Percentiles rank a stretch among this genome's conserved stretches.
phyloP scores from a whole-genome alignment of 345 rosid species.

The Syzygium aromaticum region DNA sequence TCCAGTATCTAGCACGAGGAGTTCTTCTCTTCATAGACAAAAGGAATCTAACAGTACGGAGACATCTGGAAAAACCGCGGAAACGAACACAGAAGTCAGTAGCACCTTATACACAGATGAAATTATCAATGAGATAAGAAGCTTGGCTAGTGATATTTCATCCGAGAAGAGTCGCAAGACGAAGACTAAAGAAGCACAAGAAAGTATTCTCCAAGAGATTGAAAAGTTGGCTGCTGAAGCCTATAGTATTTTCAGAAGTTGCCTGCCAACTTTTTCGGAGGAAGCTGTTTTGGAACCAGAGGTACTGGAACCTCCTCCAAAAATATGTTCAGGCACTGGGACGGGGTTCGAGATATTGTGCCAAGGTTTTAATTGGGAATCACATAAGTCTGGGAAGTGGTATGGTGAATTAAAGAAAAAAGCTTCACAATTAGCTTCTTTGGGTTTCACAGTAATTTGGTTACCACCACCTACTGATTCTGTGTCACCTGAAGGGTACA shows the following conservation, averaged over 20 bases:
- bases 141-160: slow-evolving; percentile 60
- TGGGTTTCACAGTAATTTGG: slow-evolving; percentile 90
- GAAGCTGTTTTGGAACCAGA: slow-evolving; percentile 37
- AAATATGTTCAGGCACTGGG: slow-evolving; percentile 69
- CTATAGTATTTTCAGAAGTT: slow-evolving; percentile 81
- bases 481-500: slow-evolving; percentile 97
- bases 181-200: slow-evolving; percentile 66
- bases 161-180: slow-evolving; percentile 39
- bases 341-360: slow-evolving; percentile 81
- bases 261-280: slow-evolving; percentile 49
- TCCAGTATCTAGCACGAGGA: slow-evolving; percentile 46
- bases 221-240: slow-evolving; percentile 99
- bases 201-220: slow-evolving; percentile 83
- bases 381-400: slow-evolving; percentile 86
- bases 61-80: slow-evolving; percentile 16
- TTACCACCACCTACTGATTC: slow-evolving; percentile 97
- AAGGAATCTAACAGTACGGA: slow-evolving; percentile 18
- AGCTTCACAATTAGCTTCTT: slow-evolving; percentile 57
- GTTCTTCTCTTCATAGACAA: slow-evolving; percentile 19
- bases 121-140: slow-evolving; percentile 74
- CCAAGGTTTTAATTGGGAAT: slow-evolving; percentile 98
- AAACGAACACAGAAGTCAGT: slow-evolving; percentile 35
- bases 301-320: slow-evolving; percentile 26
- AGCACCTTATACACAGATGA: slow-evolving; percentile 37
- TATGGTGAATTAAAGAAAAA: slow-evolving; percentile 68